Evolutionary conservation across 768 basidiomycete species (phyloP), one percentile per base, ranked within the genome.

Genomic region (Postia placenta): DNA sequence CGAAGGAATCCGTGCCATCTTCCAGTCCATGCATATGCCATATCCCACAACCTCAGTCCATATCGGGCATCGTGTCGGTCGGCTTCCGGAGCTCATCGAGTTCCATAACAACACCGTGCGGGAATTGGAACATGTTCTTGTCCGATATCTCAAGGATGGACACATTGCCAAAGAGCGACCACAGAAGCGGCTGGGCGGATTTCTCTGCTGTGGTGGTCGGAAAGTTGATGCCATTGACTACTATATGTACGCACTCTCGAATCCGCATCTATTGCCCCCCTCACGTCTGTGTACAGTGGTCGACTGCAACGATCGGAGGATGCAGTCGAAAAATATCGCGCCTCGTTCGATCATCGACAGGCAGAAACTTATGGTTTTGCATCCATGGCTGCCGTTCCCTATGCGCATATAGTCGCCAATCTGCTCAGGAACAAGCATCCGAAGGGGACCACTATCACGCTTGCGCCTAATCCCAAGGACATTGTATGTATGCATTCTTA

Each of bases 51-150:
- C 90, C 1, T 84, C 87, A 20, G 92, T 94, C 5, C 90, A 93
- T 66, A 84, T 94, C 45, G 87, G 92, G 20, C 82, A 92, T 19
- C 81, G 80, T 56, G 86, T 97, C 27, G 95, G 93, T 23, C 76
- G 81, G 49, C 82, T 98, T 14, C 92, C 96, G 0, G 84, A 92
- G 51, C 72, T 96, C 48, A 89, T 99, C 54, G 88, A 95, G 49
- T 87, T 83, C 58, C 91, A 94, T 66, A 98, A 98, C 65, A 71
- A 82, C 47, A 86, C 91, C n/a, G 95, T 99, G n/a, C 76, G 87
- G 42, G 85, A 95, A 58, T 79, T 98, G 49, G 96, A 99, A 64
- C 74, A 80, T 30, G 76, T 92, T 43, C 77, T 99, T 26, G 95
- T 97, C 49, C 81, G 80, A 47, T 97, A 96, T 64, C 77, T 97